Conservation (phyloP, 2,329 filamentous ascomycete genomes). For the Hirsutella thompsonii region DNA sequence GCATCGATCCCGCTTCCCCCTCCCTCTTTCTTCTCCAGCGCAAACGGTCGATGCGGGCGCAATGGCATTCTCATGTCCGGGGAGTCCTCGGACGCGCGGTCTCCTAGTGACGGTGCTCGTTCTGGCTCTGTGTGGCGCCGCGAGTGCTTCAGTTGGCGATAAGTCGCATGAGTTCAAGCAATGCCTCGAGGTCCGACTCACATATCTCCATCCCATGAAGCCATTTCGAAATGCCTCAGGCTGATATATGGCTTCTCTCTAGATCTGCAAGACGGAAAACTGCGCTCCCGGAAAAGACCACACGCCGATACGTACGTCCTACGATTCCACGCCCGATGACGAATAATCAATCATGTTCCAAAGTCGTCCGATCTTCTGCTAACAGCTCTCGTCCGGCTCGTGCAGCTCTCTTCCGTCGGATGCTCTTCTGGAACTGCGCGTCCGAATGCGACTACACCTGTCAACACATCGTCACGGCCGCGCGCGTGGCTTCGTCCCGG, state of each 20-base stretch:
- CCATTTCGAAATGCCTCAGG: too few species aligned
- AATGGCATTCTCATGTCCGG: constrained; percentile 17
- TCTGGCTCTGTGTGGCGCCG: constrained; percentile 27
- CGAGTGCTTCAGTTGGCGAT: constrained; percentile 68
- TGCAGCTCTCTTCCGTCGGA: constrained; percentile 66
- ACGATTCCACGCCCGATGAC: background rate
- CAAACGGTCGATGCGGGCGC: constrained; percentile 17
- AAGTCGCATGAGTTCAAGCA: constrained; percentile 73
- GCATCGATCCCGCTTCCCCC: background rate
- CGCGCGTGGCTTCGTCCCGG: constrained; percentile 51
- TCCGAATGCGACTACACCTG: constrained; percentile 96
- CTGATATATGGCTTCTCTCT: background rate
- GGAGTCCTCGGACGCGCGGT: constrained; percentile 18
- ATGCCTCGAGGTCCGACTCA: constrained; percentile 58
- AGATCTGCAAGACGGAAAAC: constrained; percentile 75
- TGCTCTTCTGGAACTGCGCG: constrained; percentile 86
- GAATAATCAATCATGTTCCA: too few species aligned
- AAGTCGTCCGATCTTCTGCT: too few species aligned
- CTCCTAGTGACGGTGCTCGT: constrained; percentile 21
- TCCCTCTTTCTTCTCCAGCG: too few species aligned
- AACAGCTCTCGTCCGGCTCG: background rate
- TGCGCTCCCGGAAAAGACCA: constrained; percentile 50
- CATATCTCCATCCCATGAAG: too few species aligned
- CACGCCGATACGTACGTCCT: constrained; percentile 55
- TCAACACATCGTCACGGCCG: constrained; percentile 78